Evolutionary conservation across 2,329 filamentous ascomycete genomes (phyloP).

Genomic region (Cladophialophora exuberans): DNA sequence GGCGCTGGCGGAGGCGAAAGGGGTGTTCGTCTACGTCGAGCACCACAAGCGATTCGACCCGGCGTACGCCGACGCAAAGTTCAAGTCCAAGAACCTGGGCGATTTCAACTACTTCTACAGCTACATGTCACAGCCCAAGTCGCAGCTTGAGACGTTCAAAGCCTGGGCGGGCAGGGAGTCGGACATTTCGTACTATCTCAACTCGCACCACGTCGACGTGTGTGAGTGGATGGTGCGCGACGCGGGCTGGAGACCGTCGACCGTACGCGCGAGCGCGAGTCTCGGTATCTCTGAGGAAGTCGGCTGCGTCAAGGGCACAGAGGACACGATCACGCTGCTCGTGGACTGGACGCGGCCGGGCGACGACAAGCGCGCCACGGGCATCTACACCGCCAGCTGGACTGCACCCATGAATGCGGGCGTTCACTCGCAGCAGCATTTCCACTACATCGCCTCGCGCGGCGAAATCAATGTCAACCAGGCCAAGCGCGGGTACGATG

Average conservation of each 20-base stretch:
- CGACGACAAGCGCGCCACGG: conserved; percentile 70
- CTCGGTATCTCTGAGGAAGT: conserved; percentile 77
- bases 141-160: conserved; percentile 90
- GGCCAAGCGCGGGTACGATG: conserved; percentile 91
- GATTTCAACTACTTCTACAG: conserved; percentile 99
- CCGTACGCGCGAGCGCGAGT: conserved; percentile 76
- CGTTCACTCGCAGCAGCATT: conserved; percentile 96
- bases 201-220: conserved; percentile 91
- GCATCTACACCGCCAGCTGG: conserved; percentile 92
- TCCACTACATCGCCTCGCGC: conserved; percentile 84
- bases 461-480: conserved; percentile 91
- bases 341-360: conserved; percentile 75
- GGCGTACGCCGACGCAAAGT: conserved; percentile 78
- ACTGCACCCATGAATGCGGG: conserved; percentile 90
- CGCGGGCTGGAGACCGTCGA: conserved; percentile 76
- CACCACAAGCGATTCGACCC: conserved; percentile 97
- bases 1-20: conserved; percentile 69
- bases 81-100: conserved; percentile 72
- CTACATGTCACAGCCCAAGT: conserved; percentile 94
- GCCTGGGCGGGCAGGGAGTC: conserved; percentile 90
- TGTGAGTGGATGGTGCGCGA: conserved; percentile 89
- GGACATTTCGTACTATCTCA: conserved; percentile 95
- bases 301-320: conserved; percentile 78
- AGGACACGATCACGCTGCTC: conserved; percentile 90
- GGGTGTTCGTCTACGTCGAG: conserved; percentile 90